A percentile compares a stretch with the other conserved stretches of the same genome.
Evolutionary conservation across 23 red algal species (phyloP).

Genomic region (Gracilaria vermiculophylla): DNA sequence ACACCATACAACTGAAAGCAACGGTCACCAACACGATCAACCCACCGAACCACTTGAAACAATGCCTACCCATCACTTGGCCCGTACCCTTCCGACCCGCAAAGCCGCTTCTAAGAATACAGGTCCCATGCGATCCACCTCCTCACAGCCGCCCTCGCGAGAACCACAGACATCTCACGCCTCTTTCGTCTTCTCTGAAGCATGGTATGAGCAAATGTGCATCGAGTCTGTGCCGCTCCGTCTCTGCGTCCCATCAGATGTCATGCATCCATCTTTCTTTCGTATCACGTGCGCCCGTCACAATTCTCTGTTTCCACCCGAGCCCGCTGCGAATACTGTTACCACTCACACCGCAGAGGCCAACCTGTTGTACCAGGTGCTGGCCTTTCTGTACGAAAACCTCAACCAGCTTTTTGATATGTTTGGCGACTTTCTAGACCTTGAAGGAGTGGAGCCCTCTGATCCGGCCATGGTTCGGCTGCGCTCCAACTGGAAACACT

Average conservation of each 20-base stretch:
- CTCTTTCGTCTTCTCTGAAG: background rate
- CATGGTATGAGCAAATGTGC: constrained; percentile 16
- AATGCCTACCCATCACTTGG: background rate
- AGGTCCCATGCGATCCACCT: background rate
- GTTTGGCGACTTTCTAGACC: background rate
- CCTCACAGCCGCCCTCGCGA: background rate
- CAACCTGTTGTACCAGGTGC: background rate
- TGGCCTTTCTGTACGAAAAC: background rate
- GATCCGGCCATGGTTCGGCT: background rate
- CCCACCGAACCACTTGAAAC: too few relatives aligned
- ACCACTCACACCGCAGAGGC: background rate
- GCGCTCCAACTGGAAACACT: constrained; percentile 2
- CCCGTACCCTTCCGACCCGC: background rate
- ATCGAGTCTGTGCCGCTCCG: background rate
- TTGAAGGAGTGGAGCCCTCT: background rate
- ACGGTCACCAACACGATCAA: too few relatives aligned
- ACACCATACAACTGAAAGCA: too few relatives aligned
- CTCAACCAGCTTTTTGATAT: constrained; percentile 6
- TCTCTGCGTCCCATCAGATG: background rate
- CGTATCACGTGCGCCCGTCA: background rate
- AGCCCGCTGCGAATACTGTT: background rate
- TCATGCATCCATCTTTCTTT: constrained; percentile 5
- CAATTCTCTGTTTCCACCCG: background rate
- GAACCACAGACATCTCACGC: background rate
- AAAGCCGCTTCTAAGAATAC: background rate